A percentile compares a stretch with the other conserved stretches of the same genome.
Conservation (phyloP, 1,139 yeast genomes). For the Blastobotrys niveus region DNA sequence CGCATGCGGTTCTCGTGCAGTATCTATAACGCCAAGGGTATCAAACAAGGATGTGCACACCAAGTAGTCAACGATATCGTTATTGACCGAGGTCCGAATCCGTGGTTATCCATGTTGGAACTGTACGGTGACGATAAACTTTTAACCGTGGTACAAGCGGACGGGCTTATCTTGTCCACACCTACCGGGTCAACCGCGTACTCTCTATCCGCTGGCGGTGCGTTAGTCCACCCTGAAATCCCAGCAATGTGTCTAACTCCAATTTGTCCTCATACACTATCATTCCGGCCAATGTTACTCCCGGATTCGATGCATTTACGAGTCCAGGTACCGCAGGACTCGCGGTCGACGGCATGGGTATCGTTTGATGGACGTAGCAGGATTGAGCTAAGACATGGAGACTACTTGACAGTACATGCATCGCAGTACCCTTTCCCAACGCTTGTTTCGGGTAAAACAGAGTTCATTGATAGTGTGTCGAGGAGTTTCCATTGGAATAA, state of each 20-base stretch:
- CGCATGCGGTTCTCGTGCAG: constrained; percentile 79
- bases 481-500: constrained; percentile 83
- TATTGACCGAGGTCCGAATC: constrained; percentile 83
- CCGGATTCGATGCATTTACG: constrained; percentile 81
- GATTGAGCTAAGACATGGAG: constrained; percentile 64
- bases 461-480: constrained; percentile 77
- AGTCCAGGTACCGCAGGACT: constrained; percentile 67
- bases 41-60: constrained; percentile 26
- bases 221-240: constrained; percentile 83
- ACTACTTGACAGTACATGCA: constrained; percentile 71
- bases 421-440: constrained; percentile 85
- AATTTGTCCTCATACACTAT: constrained; percentile 83
- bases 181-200: constrained; percentile 94
- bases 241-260: constrained; percentile 88
- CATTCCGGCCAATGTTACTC: constrained; percentile 77
- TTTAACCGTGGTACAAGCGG: constrained; percentile 83
- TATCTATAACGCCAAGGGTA: constrained; percentile 43
- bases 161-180: constrained; percentile 80
- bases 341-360: constrained; percentile 81
- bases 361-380: constrained; percentile 82
- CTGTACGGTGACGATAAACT: constrained; percentile 75
- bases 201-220: constrained; percentile 85
- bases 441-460: constrained; percentile 65
- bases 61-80: constrained; percentile 72
- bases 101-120: constrained; percentile 78